These are phyloP conservation scores for Lactifluus volemus DNA, from an alignment of 768 basidiomycete genomes.

Conservation along the genomic window DNA sequence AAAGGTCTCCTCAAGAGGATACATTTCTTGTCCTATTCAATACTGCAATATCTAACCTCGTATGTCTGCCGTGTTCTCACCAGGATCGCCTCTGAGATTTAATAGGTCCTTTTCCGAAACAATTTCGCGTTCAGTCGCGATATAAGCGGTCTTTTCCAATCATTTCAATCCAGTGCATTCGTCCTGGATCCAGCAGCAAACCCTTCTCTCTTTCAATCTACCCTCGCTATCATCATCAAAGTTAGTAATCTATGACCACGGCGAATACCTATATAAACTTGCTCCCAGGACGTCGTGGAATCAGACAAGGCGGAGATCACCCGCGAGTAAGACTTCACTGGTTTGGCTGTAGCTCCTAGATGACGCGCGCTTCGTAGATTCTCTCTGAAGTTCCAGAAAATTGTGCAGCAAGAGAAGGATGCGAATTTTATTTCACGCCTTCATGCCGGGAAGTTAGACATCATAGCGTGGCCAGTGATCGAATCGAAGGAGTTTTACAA, in stretches of 20 bases:
- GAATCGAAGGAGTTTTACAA: no score
- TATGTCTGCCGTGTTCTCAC: not conserved
- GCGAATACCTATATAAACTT: conserved; percentile 23
- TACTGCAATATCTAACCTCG: no score
- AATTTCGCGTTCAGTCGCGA: conserved; percentile 36
- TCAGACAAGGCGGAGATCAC: conserved; percentile 50
- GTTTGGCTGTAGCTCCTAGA: no score
- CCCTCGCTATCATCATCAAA: conserved; percentile 55
- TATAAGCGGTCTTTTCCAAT: conserved; percentile 51
- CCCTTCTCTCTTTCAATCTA: conserved; percentile 50
- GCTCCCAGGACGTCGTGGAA: conserved; percentile 48
- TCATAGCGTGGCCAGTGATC: no score
- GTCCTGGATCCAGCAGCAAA: conserved; percentile 30
- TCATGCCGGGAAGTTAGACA: no score
- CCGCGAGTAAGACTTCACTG: conserved; percentile 36
- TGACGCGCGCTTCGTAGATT: not conserved
- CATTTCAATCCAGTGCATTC: no score
- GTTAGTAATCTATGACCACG: conserved; percentile 22
- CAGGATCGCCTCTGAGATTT: not conserved
- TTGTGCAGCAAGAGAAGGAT: no score
- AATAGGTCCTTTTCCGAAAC: no score
- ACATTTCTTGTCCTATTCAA: no score
- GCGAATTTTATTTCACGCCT: no score
- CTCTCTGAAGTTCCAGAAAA: no score
- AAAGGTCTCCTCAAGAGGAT: no score